Evolutionary conservation across 78 protist species (phyloP), one percentile per base, ranked within the genome.

Genomic region (Isochrysis galbana): DNA sequence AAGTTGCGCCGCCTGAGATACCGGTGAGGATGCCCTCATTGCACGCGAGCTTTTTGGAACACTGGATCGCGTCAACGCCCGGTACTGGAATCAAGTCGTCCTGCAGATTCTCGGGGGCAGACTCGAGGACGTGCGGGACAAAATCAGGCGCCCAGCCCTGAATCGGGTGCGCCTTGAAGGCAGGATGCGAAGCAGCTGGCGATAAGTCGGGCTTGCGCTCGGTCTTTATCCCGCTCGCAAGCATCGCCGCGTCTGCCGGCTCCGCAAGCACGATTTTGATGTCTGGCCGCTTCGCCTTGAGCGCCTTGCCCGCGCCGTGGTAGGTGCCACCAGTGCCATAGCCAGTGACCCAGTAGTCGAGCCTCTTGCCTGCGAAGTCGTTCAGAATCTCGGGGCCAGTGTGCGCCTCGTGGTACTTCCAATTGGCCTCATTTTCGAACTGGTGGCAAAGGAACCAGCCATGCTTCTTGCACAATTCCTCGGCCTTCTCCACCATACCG

Each of bases 321-420:
- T 89, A 5, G 25, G 96, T 95, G 45, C 96, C 96, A 34, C 94
- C 96, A 10, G 96, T 95, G 38, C 96, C 96, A 74, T 93, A 94
- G 45, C 94, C 96, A 39, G 88, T 47, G 22, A 95, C 95, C 38
- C 67, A 93, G 51, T 51, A 54, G 92, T 95, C 96, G 44, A 95
- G 93, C 51, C 41, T 70, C 72, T 51, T 14, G 74, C 84, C 94
- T 29, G 29, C 70, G 41, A 88, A 74, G 41, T 51, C 61, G 7
- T 7, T 14, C 61, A 51, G 61, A 14, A 51, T 51, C 61, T 95
- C 96, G 22, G 95, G 94, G 32, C 94, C 96, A 29, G 96, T 95
- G 42, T 95, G 91, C 54, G 17, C 23, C 44, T 1, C 5, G 92
- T 94, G 96, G 86, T 45, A 36, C 34, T 51, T 78, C 5, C 92